These are phyloP conservation scores for Melampsora larici-populina DNA, from an alignment of 1,284 basidiomycete species.

Conservation along the genomic window DNA sequence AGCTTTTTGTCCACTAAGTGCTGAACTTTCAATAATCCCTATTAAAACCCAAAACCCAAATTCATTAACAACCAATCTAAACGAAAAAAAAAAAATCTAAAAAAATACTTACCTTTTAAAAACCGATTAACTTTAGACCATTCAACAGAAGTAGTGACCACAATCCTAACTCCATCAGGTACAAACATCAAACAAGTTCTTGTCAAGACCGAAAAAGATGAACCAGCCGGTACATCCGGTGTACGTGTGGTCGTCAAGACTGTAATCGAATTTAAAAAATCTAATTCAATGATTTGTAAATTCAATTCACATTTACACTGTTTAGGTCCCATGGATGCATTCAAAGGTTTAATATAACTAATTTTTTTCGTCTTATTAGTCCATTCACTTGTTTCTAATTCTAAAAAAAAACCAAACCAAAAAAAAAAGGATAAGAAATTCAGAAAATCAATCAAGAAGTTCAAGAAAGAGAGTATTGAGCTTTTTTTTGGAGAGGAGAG, in stretches of 20 bases:
- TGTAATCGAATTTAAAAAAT: conserved; percentile 20
- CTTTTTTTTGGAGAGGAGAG: conserved; percentile 43
- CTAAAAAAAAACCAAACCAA: conserved; percentile 56
- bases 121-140: conserved; percentile 59
- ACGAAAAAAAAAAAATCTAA: background rate
- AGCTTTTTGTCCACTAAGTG: conserved; percentile 26
- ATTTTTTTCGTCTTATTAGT: conserved; percentile 67
- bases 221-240: conserved; percentile 89
- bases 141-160: conserved; percentile 87
- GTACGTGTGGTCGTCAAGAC: conserved; percentile 56
- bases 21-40: conserved; percentile 31
- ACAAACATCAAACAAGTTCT: conserved; percentile 93
- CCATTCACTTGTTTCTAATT: conserved; percentile 91
- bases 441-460: no score
- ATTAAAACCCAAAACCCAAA: no score
- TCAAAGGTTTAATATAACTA: conserved; percentile 92
- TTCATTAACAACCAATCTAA: no score
- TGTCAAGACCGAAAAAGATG: conserved; percentile 88
- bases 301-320: conserved; percentile 14
- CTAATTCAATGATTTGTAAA: conserved; percentile 2
- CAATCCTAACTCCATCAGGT: conserved; percentile 70
- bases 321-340: conserved; percentile 81
- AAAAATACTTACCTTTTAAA: conserved; percentile 11
- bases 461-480: no score
- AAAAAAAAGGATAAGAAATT: background rate